phyloP scores from a whole-genome alignment of 768 basidiomycete species.

The Pleurotus salmoneostramineus region DNA sequence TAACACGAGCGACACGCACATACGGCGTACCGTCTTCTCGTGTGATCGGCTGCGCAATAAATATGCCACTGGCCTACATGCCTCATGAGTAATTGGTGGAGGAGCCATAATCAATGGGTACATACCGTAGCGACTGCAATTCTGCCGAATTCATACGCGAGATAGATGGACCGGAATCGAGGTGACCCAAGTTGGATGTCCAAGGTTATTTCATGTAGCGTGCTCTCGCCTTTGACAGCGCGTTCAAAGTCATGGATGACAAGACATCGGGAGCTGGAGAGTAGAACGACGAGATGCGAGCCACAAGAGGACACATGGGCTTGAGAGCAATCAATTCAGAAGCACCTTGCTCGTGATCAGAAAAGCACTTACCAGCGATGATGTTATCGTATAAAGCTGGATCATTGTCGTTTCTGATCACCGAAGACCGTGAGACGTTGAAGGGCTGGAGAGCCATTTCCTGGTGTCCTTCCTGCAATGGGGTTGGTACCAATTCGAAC shows the following conservation, averaged over 20 bases:
- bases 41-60: not conserved
- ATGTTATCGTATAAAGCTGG: constrained; percentile 36
- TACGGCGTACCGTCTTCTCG: constrained; percentile 9
- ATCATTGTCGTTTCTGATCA: not conserved
- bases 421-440: not conserved
- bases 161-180: constrained; percentile 36
- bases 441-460: constrained; percentile 10
- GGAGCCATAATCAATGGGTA: constrained; percentile 3
- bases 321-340: constrained; percentile 11
- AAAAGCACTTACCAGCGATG: constrained; percentile 32
- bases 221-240: constrained; percentile 20
- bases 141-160: constrained; percentile 42
- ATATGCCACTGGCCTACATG: constrained; percentile 15
- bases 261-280: constrained; percentile 34
- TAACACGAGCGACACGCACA: constrained; percentile 22
- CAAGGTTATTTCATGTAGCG: constrained; percentile 27
- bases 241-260: constrained; percentile 40
- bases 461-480: not conserved
- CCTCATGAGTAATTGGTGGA: constrained; percentile 15
- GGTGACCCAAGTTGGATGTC: constrained; percentile 39
- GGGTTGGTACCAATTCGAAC: constrained; percentile 18
- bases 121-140: constrained; percentile 46
- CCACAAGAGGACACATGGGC: constrained; percentile 47
- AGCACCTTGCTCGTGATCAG: not conserved
- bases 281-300: constrained; percentile 39